Base-by-base conservation (phyloP, 2,329 filamentous ascomycete genomes). In the Fusarium fujikuroi region DNA sequence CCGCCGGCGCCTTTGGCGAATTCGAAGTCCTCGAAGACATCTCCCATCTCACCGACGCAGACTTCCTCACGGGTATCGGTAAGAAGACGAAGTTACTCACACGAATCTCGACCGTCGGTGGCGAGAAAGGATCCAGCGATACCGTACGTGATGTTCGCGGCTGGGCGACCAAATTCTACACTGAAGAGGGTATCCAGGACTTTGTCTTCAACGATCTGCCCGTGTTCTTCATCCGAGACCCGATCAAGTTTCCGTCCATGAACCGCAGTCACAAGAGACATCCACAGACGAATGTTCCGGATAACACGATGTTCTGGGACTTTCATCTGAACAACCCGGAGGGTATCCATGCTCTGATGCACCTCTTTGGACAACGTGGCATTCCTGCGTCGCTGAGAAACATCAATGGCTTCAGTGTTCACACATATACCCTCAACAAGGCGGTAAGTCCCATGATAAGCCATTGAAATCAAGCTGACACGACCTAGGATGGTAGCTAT, bases 131-230 rank as follows among this genome's bases (percentile, higher is more conserved):
- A 10, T 91, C 89, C 63, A 86, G 88, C 9, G 91, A 93, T 70
- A 89, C 89, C 0, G 90, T 88, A 5, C 87, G 91, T 23, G 91
- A 93, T 81, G 89, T 92, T 0, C 90, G 91, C 63, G 91, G 91
- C 0, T 92, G 78, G 90, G 91, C 21, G 0, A 75, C 74, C 9
- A 79, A 79, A 60, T 72, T 79, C 19, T 77, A 78, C 32, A 79
- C 78, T 0, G 74, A 78, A 34, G 78, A 79, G 1, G 78, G 78
- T 5, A 66, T 77, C 16, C 76, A 78, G 34, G 78, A 79, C n/a
- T 77, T 78, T 63, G 78, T 79, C 2, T 78, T 74, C 32, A 78
- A 88, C 86, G 56, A 86, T 87, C 63, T 91, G 25, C 84, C 84
- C 0, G 81, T 85, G 4, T 86, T 86, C 70, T 85, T 85, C 74